These are phyloP conservation scores for Geotrichum bryndzae DNA, from an alignment of 1,139 yeast species.

Conservation along the genomic window DNA sequence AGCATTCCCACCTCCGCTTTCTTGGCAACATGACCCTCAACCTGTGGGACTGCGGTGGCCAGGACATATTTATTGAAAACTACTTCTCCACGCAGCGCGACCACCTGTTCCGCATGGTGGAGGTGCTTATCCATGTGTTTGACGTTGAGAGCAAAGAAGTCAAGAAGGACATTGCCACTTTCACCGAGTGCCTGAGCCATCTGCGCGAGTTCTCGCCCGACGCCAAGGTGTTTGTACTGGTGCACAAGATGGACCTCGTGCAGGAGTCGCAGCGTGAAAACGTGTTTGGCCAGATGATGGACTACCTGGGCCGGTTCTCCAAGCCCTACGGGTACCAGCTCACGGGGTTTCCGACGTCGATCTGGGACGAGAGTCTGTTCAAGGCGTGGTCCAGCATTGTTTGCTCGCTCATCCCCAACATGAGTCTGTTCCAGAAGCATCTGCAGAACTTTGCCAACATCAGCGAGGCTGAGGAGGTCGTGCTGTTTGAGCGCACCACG, in stretches of 20 bases:
- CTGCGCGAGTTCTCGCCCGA: slow-evolving; percentile 81
- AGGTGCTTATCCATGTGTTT: slow-evolving; percentile 93
- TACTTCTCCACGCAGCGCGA: slow-evolving; percentile 82
- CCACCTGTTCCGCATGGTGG: slow-evolving; percentile 92
- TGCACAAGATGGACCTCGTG: slow-evolving; percentile 95
- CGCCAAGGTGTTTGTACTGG: slow-evolving; percentile 83
- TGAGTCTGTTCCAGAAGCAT: slow-evolving; percentile 71
- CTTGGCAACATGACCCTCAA: slow-evolving; percentile 92
- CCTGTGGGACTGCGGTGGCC: slow-evolving; percentile 95
- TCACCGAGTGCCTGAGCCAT: slow-evolving; percentile 75
- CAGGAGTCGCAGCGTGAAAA: slow-evolving; percentile 82
- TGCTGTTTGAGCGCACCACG: slow-evolving; percentile 87
- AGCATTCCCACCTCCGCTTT: slow-evolving; percentile 88
- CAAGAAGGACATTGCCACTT: slow-evolving; percentile 87
- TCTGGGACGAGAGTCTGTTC: slow-evolving; percentile 95
- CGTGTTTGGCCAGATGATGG: slow-evolving; percentile 77
- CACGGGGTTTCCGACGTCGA: slow-evolving; percentile 91
- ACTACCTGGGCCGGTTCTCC: slow-evolving; percentile 69
- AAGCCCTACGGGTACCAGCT: slow-evolving; percentile 70
- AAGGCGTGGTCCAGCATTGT: slow-evolving; percentile 97
- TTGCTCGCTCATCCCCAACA: slow-evolving; percentile 89
- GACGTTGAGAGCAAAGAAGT: slow-evolving; percentile 93
- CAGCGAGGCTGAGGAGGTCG: slow-evolving; percentile 83
- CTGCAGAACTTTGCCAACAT: slow-evolving; percentile 67
- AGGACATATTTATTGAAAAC: slow-evolving; percentile 93